Evolutionary conservation across 1,284 basidiomycete genomes (phyloP).

Genomic region (Puccinia horiana): DNA sequence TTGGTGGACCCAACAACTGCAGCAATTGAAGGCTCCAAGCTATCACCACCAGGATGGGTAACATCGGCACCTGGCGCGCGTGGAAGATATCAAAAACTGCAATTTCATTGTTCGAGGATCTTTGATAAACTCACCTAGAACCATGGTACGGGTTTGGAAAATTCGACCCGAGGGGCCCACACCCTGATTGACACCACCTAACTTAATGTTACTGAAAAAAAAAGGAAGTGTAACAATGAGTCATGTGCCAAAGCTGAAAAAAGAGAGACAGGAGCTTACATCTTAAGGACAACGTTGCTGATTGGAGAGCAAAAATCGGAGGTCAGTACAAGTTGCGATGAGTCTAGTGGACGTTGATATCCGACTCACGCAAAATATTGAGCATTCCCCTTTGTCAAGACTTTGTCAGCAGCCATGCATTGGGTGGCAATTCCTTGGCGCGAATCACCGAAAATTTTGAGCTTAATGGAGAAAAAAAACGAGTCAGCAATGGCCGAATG

Average conservation of each 20-base stretch:
- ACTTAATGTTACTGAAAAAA: constrained; percentile 37
- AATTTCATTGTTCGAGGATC: background rate
- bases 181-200: constrained; percentile 48
- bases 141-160: constrained; percentile 42
- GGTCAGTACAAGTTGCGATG: background rate
- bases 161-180: constrained; percentile 5
- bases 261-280: constrained; percentile 9
- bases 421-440: constrained; percentile 41
- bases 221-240: background rate
- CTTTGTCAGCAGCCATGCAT: constrained; percentile 40
- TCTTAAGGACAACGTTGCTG: constrained; percentile 45
- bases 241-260: background rate
- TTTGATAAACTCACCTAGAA: constrained; percentile 22
- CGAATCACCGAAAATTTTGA: constrained; percentile 47
- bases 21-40: constrained; percentile 61
- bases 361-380: constrained; percentile 47
- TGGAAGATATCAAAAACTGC: background rate
- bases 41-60: constrained; percentile 43
- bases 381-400: constrained; percentile 30
- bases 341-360: background rate
- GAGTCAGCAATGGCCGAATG: background rate
- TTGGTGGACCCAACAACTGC: constrained; percentile 60
- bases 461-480: constrained; percentile 6
- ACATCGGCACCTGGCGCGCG: constrained; percentile 41
- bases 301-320: background rate